These are phyloP conservation scores for Sesbania bispinosa DNA, from an alignment of 306 rosid genomes.

Conservation along the genomic window DNA sequence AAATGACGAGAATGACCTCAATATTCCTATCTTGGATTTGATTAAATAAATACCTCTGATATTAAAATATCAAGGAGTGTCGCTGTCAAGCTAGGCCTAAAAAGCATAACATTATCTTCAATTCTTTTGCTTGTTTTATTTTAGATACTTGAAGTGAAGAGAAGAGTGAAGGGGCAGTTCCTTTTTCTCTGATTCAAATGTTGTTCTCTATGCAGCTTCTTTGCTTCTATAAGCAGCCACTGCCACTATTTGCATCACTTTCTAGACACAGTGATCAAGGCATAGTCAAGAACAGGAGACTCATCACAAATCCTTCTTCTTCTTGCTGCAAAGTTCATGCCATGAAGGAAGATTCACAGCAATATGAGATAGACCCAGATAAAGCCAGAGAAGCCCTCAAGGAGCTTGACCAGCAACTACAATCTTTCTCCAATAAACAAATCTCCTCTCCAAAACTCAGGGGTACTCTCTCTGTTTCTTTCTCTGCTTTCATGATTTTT, in stretches of 20 bases:
- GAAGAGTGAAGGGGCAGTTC: conserved; percentile 13
- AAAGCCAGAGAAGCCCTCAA: conserved; percentile 83
- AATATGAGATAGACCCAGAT: conserved; percentile 72
- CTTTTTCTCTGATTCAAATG: conserved; percentile 34
- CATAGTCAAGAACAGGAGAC: conserved; percentile 19
- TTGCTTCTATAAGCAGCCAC: conserved; percentile 33
- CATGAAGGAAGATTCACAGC: conserved; percentile 51
- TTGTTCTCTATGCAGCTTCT: conserved; percentile 31
- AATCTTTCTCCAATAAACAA: conserved; percentile 54
- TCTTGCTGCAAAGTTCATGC: conserved; percentile 33
- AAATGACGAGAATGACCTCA: too few species aligned
- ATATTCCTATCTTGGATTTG: too few species aligned
- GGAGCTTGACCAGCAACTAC: conserved; percentile 72
- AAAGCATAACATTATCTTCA: conserved; percentile 29
- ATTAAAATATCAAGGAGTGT: neutral
- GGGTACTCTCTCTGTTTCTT: conserved; percentile 35
- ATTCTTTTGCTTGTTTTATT: neutral
- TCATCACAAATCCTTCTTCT: conserved; percentile 6
- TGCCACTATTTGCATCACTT: conserved; percentile 1
- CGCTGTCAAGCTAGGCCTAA: neutral
- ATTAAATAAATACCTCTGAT: too few species aligned
- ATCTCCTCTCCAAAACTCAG: conserved; percentile 41
- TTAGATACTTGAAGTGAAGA: neutral
- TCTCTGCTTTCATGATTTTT: too few species aligned
- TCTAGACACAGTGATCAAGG: neutral